A percentile compares a stretch with the other conserved stretches of the same genome.
These are phyloP conservation scores for Closterium sp. DNA, from an alignment of 139 green algal species.

Conservation along the genomic window DNA sequence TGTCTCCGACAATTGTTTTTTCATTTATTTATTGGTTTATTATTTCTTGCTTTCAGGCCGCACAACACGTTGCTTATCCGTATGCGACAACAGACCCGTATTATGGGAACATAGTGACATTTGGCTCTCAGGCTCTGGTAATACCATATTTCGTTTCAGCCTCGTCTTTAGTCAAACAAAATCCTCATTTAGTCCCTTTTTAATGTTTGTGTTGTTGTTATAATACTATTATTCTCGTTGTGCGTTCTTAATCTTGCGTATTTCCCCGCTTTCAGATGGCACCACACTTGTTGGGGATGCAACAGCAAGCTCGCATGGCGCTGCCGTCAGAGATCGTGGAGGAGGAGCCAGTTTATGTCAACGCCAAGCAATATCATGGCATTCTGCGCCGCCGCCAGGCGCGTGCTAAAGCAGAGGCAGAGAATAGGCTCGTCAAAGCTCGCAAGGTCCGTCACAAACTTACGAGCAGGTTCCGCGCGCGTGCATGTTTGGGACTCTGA, in stretches of 20 bases:
- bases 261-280: slow-evolving; percentile 9
- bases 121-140: not conserved
- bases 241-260: not conserved
- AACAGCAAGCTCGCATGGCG: slow-evolving; percentile 44
- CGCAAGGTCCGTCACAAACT: slow-evolving; percentile 45
- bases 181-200: not conserved
- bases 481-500: not conserved
- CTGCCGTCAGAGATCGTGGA: slow-evolving; percentile 51
- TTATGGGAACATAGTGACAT: not conserved
- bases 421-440: slow-evolving; percentile 64
- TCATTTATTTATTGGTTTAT: not conserved
- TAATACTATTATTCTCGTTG: not conserved
- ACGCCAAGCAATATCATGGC: slow-evolving; percentile 75
- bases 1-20: not conserved
- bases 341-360: slow-evolving; percentile 71
- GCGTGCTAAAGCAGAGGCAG: slow-evolving; percentile 64
- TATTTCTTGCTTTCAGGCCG: not conserved
- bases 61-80: not conserved
- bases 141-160: not conserved
- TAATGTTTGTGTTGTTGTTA: not conserved
- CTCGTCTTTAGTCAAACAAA: not conserved
- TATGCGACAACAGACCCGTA: slow-evolving; percentile 5
- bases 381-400: slow-evolving; percentile 64
- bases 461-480: not conserved
- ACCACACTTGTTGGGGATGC: slow-evolving; percentile 39